Conservation (phyloP, 306 rosid species). For the Macrotyloma uniflorum region DNA sequence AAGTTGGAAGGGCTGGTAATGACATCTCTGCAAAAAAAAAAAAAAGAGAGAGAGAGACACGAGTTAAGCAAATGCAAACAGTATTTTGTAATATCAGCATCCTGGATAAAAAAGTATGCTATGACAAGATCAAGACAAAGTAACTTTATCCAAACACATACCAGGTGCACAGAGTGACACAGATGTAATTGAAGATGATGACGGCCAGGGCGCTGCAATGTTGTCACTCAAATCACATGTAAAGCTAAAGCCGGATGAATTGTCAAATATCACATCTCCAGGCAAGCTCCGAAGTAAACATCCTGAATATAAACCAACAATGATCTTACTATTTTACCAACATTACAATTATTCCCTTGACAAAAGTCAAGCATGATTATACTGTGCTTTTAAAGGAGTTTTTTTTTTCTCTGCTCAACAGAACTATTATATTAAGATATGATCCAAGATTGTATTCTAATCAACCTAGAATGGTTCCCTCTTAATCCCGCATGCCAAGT, state of each 20-base stretch:
- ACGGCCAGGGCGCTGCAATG: constrained; percentile 96
- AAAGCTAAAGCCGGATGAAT: constrained; percentile 81
- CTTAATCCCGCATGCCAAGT: not conserved
- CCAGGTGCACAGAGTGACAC: constrained; percentile 95
- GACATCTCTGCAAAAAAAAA: constrained; percentile 83
- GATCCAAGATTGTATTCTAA: constrained; percentile 12
- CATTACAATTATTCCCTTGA: constrained; percentile 7
- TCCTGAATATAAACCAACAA: constrained; percentile 54
- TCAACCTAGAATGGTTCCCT: not conserved
- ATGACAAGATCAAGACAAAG: not conserved
- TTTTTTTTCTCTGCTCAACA: not conserved
- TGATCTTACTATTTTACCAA: not conserved
- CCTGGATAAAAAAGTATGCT: not conserved
- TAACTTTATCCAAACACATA: constrained; percentile 43
- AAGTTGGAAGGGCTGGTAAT: constrained; percentile 88
- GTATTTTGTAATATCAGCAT: constrained; percentile 21
- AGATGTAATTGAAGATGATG: constrained; percentile 79
- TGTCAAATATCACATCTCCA: constrained; percentile 82
- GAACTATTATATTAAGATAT: not conserved
- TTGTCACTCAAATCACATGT: constrained; percentile 94
- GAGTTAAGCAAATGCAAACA: constrained; percentile 19
- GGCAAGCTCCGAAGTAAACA: constrained; percentile 97
- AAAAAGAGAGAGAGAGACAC: not conserved
- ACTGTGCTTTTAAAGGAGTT: not conserved
- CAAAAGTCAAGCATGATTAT: not conserved